These are phyloP conservation scores for Moringa oleifera DNA, from an alignment of 345 rosid genomes.

Conservation along the genomic window DNA sequence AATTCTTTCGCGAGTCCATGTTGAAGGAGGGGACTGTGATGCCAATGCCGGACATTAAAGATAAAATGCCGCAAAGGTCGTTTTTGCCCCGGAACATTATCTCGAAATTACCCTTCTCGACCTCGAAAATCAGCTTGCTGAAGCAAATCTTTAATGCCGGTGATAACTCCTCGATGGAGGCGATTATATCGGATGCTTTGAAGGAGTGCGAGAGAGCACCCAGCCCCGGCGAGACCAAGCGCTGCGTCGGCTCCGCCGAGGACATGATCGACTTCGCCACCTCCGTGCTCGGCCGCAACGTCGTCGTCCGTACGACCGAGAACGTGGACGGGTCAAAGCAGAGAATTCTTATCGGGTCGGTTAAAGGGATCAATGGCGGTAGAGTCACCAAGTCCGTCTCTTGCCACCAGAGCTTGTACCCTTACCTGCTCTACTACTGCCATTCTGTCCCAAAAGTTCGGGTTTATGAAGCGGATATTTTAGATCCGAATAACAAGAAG, in stretches of 20 bases:
- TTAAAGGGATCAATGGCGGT: slow-evolving; percentile 66
- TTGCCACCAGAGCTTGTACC: slow-evolving; percentile 76
- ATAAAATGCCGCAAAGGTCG: slow-evolving; percentile 86
- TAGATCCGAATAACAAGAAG: slow-evolving; percentile 35
- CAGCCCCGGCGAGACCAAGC: slow-evolving; percentile 69
- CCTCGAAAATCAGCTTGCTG: slow-evolving; percentile 34
- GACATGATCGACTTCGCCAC: slow-evolving; percentile 81
- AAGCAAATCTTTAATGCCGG: slow-evolving; percentile 51
- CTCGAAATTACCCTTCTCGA: slow-evolving; percentile 56
- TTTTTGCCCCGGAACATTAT: slow-evolving; percentile 63
- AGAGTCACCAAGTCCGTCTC: slow-evolving; percentile 61
- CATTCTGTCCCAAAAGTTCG: slow-evolving; percentile 85
- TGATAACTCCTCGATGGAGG: slow-evolving; percentile 60
- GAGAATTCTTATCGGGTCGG: slow-evolving; percentile 47
- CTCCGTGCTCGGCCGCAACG: slow-evolving; percentile 47
- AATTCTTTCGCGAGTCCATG: slow-evolving; percentile 60
- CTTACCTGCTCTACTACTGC: slow-evolving; percentile 69
- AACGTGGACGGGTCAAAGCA: slow-evolving; percentile 48
- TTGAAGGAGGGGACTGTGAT: slow-evolving; percentile 54
- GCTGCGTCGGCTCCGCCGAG: slow-evolving; percentile 71
- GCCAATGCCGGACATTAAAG: slow-evolving; percentile 79
- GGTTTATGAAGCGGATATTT: slow-evolving; percentile 63
- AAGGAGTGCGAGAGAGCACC: slow-evolving; percentile 63
- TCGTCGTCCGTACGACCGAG: slow-evolving; percentile 49
- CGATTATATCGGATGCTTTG: slow-evolving; percentile 40